Evolutionary conservation across 1,139 yeast species (phyloP), one percentile per base, ranked within the genome.

Genomic region (Taphrina betulina): DNA sequence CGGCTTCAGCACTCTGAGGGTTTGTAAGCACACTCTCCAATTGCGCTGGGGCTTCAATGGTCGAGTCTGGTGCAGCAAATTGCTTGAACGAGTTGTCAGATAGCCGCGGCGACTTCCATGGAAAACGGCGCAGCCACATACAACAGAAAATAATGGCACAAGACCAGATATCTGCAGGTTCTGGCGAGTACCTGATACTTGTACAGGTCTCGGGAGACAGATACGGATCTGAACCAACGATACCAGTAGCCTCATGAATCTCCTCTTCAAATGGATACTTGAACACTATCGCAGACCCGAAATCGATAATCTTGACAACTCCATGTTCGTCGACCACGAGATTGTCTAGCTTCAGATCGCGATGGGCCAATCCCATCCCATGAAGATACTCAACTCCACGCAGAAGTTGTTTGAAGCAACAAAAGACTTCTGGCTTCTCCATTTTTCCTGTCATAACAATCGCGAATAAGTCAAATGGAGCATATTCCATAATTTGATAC

Each of bases 161-260:
- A 0, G 96, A 89, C 98, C 98, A 92, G 53, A 92, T 76, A 71
- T 92, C 98, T 7, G 90, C 95, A 1, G 89, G 86, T 66, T 86
- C 88, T 2, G 98, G 96, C 67, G 90, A 95, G 67, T 90, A 92
- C 29, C 83, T 79, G 57, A 81, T 78, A 56, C 79, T 78, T 2
- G 73, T 69, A 63, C 94, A 77, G 16, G 90, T 96, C 69, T 92
- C 99, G 0, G 99, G 98, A 0, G 98, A 97, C 66, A 92, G 77
- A 67, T 92, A 92, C 3, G 99, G 99, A 71, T 94, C 99, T 7
- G 96, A 87, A 3, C 99, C 99, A 55, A 92, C 96, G 62, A 92
- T 84, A 4, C 98, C 98, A 63, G 85, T 90, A 51, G 96, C 90
- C 64, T 80, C 78, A 43, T 88, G 88, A 52, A 87, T 76, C 51